A percentile compares a stretch with the other conserved stretches of the same genome.
Evolutionary conservation across 2,329 filamentous ascomycete species (phyloP).

Genomic region (Rhinocladiella mackenziei): DNA sequence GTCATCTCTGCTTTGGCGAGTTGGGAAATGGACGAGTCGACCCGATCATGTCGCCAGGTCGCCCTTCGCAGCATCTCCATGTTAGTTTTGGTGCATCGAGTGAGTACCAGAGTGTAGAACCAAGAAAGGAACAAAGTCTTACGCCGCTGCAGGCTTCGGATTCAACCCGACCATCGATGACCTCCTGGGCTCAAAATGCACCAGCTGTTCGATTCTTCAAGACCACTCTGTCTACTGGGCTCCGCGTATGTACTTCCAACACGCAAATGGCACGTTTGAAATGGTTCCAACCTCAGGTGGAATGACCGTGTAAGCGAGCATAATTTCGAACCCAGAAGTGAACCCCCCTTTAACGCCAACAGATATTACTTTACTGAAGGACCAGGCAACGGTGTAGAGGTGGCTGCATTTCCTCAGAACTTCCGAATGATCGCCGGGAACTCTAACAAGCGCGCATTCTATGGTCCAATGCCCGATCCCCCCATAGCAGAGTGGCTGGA

Average conservation of each 20-base stretch:
- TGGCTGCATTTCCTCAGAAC: conserved; percentile 63
- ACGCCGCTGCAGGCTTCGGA: conserved; percentile 56
- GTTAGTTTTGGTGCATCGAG: conserved; percentile 70
- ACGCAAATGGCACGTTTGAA: conserved; percentile 62
- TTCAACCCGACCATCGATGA: conserved; percentile 52
- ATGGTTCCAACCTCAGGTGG: conserved; percentile 72
- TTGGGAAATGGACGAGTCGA: conserved; percentile 70
- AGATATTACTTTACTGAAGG: conserved; percentile 76
- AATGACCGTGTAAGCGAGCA: conserved; percentile 68
- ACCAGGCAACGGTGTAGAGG: conserved; percentile 10
- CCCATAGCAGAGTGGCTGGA: conserved; percentile 67
- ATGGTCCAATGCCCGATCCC: conserved; percentile 61
- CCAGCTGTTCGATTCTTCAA: conserved; percentile 72
- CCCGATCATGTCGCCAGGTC: conserved; percentile 64
- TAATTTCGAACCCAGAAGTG: not conserved
- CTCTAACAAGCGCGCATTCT: conserved; percentile 64
- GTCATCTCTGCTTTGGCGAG: conserved; percentile 74
- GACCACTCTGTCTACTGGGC: conserved; percentile 90
- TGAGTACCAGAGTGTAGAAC: conserved; percentile 54
- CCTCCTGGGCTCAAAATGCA: conserved; percentile 64
- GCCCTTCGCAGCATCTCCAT: conserved; percentile 64
- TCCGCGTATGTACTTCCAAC: conserved; percentile 72
- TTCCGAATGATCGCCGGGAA: conserved; percentile 83
- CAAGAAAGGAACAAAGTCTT: not conserved
- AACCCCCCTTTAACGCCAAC: conserved; percentile 1